phyloP scores from a whole-genome alignment of 2,329 filamentous ascomycete species.

The Fusarium sulawesiense region DNA sequence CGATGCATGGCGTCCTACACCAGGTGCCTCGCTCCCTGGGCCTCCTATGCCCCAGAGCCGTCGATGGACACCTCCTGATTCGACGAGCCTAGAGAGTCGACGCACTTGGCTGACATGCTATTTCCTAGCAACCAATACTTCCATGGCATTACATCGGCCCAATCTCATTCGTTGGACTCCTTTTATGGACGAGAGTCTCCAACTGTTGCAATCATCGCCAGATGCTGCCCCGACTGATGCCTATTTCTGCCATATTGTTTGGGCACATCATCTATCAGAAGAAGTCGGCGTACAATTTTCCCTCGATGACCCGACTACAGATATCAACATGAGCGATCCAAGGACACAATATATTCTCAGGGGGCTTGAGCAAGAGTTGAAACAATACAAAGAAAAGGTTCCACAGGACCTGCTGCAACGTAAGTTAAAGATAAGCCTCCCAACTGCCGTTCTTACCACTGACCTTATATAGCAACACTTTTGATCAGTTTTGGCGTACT shows the following conservation, averaged over 20 bases:
- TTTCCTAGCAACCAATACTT: constrained; percentile 68
- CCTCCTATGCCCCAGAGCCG: constrained; percentile 39
- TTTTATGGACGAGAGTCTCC: constrained; percentile 71
- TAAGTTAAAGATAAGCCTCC: constrained; percentile 54
- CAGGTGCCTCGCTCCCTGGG: constrained; percentile 19
- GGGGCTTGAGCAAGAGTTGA: constrained; percentile 72
- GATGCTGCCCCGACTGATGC: constrained; percentile 68
- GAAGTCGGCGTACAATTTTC: constrained; percentile 75
- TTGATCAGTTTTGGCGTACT: constrained; percentile 72
- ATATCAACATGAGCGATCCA: constrained; percentile 68
- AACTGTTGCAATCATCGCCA: constrained; percentile 64
- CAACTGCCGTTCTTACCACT: constrained; percentile 9
- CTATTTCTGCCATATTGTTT: constrained; percentile 69
- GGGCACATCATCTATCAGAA: constrained; percentile 72
- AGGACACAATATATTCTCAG: constrained; percentile 73
- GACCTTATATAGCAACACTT: constrained; percentile 63
- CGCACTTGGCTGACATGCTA: constrained; percentile 71
- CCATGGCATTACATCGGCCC: constrained; percentile 71
- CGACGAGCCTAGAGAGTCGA: constrained; percentile 65
- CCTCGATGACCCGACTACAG: constrained; percentile 70
- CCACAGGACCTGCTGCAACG: constrained; percentile 64
- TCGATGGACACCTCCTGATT: constrained; percentile 60
- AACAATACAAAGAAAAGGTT: constrained; percentile 68
- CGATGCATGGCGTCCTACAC: constrained; percentile 52
- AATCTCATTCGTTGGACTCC: constrained; percentile 69